These are phyloP conservation scores for Paraconiothyrium brasiliense DNA, from an alignment of 2,329 filamentous ascomycete species.

Conservation along the genomic window DNA sequence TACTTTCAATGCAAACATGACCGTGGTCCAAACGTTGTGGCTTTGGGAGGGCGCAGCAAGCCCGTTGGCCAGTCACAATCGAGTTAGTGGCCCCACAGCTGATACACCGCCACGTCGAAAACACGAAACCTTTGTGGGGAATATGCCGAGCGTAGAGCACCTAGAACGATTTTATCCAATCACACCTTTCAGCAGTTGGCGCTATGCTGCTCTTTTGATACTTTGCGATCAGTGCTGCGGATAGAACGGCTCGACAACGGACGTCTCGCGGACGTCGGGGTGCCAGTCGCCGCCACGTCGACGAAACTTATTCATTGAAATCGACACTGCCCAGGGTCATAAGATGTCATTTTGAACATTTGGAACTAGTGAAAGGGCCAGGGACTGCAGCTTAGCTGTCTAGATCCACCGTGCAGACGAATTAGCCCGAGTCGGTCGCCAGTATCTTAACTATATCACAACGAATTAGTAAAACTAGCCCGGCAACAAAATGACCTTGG, in stretches of 20 bases:
- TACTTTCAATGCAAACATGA: background rate
- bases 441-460: background rate
- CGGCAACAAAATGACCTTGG: background rate
- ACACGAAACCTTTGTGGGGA: slow-evolving; percentile 1
- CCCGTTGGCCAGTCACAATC: background rate
- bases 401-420: background rate
- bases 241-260: slow-evolving; percentile 3
- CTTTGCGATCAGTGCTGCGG: slow-evolving; percentile 12
- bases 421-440: background rate
- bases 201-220: background rate
- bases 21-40: background rate
- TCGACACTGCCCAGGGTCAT: background rate
- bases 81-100: slow-evolving; percentile 8
- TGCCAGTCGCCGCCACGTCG: background rate
- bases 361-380: background rate
- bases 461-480: background rate
- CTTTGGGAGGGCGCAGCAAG: slow-evolving; percentile 12
- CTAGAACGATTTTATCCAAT: background rate
- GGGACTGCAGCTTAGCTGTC: background rate
- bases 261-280: background rate
- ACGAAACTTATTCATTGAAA: background rate
- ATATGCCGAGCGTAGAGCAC: background rate
- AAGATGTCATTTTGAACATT: background rate
- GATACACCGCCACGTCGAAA: slow-evolving; percentile 9
- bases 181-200: background rate